Evolutionary conservation across 257 asterid genomes (phyloP).

Genomic region (Capsicum chinense): DNA sequence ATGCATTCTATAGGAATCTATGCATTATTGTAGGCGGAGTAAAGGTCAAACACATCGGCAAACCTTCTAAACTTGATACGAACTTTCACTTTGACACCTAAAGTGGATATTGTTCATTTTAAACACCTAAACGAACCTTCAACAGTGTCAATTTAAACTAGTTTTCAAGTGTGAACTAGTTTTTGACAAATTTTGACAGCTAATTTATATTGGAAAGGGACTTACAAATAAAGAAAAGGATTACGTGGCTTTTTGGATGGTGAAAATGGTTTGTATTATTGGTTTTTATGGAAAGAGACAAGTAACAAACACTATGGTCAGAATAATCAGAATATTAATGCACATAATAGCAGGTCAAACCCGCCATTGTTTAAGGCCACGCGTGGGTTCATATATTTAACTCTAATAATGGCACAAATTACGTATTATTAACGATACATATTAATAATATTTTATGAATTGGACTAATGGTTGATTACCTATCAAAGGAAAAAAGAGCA

Average conservation of each 20-base stretch:
- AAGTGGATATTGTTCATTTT: no score
- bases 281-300: background rate
- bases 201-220: conserved; percentile 1
- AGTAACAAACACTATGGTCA: background rate
- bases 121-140: no score
- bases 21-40: no score
- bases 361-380: conserved; percentile 26
- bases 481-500: no score
- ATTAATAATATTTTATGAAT: background rate
- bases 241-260: background rate
- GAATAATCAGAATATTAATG: background rate
- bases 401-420: background rate
- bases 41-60: no score
- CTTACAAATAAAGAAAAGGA: conserved; percentile 11
- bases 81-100: no score
- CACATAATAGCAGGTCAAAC: background rate
- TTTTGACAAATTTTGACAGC: background rate
- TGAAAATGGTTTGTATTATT: background rate
- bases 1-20: no score
- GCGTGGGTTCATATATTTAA: background rate
- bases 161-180: conserved; percentile 8
- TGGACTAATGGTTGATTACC: background rate
- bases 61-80: no score
- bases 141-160: no score
- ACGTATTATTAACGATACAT: background rate